phyloP scores from a whole-genome alignment of 306 rosid genomes.

The Alnus rubra region DNA sequence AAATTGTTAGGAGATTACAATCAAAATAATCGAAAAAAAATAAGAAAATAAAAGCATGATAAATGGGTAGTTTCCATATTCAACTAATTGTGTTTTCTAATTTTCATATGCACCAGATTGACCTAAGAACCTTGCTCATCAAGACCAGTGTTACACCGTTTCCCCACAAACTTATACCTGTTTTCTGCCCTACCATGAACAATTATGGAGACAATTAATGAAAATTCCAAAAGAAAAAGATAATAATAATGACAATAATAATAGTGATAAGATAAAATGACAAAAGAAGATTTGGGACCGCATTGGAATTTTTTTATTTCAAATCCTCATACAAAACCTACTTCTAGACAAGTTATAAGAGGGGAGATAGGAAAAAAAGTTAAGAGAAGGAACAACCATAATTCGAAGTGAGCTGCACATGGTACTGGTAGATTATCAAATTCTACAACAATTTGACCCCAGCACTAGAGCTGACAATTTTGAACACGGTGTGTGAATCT shows the following conservation, averaged over 20 bases:
- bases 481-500: too few relatives aligned
- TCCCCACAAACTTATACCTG: conserved; percentile 47
- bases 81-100: not conserved
- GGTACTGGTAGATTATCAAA: not conserved
- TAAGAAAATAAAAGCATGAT: too few relatives aligned
- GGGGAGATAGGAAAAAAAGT: too few relatives aligned
- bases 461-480: too few relatives aligned
- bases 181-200: conserved; percentile 65
- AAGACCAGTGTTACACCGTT: conserved; percentile 34
- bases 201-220: conserved; percentile 13
- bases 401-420: not conserved
- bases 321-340: not conserved
- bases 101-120: not conserved
- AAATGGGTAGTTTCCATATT: too few relatives aligned
- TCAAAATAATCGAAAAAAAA: too few relatives aligned
- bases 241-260: not conserved
- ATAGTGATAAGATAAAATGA: conserved; percentile 4
- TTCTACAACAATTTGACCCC: not conserved
- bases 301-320: not conserved
- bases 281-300: not conserved
- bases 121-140: not conserved
- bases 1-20: too few relatives aligned
- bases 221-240: conserved; percentile 9
- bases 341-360: not conserved
- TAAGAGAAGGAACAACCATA: not conserved